phyloP scores from a whole-genome alignment of 202 grass and related monocot genomes.

The Bolboschoenoplectus hybrid region DNA sequence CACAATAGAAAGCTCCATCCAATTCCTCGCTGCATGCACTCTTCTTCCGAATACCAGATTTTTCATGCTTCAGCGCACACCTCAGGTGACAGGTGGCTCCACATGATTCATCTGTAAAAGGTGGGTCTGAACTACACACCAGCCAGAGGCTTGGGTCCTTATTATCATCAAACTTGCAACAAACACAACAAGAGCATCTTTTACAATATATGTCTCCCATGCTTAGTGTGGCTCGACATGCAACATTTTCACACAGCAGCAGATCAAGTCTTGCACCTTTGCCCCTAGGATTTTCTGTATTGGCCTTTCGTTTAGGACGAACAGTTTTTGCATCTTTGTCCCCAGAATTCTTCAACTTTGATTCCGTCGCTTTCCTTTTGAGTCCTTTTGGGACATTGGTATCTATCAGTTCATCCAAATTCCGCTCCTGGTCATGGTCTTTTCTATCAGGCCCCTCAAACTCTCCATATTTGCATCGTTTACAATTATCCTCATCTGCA shows the following conservation, averaged over 20 bases:
- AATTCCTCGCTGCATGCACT: slow-evolving; percentile 51
- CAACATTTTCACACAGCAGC: slow-evolving; percentile 73
- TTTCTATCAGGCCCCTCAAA: neutral
- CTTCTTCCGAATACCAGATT: slow-evolving; percentile 65
- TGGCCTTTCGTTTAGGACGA: slow-evolving; percentile 43
- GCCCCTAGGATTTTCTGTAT: slow-evolving; percentile 39
- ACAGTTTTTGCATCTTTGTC: slow-evolving; percentile 50
- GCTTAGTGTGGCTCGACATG: slow-evolving; percentile 65
- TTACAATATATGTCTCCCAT: slow-evolving; percentile 79
- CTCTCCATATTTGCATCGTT: slow-evolving; percentile 28
- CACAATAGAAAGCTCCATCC: slow-evolving; percentile 80
- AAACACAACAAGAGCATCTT: slow-evolving; percentile 89
- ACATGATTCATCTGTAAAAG: slow-evolving; percentile 68
- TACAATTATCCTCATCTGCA: neutral
- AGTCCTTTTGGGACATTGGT: slow-evolving; percentile 44
- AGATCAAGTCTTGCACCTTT: slow-evolving; percentile 46
- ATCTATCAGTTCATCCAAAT: slow-evolving; percentile 18
- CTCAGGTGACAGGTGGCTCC: slow-evolving; percentile 80
- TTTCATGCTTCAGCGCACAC: slow-evolving; percentile 88
- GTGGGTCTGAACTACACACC: slow-evolving; percentile 83
- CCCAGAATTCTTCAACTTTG: slow-evolving; percentile 25
- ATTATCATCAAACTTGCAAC: slow-evolving; percentile 86
- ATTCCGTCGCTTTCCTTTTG: slow-evolving; percentile 45
- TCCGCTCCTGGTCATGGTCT: neutral
- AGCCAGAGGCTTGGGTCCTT: slow-evolving; percentile 96